Base-by-base conservation (phyloP, 106 monocot genomes). In the Hemerocallis citrina region DNA sequence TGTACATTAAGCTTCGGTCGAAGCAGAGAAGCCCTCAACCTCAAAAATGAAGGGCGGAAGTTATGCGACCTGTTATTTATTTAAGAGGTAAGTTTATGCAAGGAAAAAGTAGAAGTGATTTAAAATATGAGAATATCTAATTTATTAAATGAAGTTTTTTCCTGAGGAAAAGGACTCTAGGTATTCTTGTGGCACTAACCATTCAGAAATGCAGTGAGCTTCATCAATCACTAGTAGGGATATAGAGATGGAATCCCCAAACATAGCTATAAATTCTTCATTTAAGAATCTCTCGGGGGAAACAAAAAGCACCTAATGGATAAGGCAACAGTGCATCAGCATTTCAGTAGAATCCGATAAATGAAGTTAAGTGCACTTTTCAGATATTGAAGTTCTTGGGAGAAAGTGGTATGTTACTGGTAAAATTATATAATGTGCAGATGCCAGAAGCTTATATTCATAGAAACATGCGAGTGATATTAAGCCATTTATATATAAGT, bases 121-220 rank as follows among this genome's bases (percentile, higher is more conserved):
- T 12, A 31, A 55, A n/a, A n/a, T 33, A 63, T 16, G 31, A 14
- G 13, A 31, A 25, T 64, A 50, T 32, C 21, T 16, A 22, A 48
- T 33, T 48, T 23, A 35, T 48, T n/a, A 38, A 24, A 52, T 51
- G 10, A 62, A 35, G 54, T 5, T 8, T 11, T n/a, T 16, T 34
- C 35, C 16, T 32, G 49, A 3, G 1, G 60, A 21, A 1, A 35
- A 17, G 43, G 3, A 20, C 12, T 6, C 21, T 34, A 35, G 17
- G 34, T 20, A 31, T 34, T 20, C 36, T 47, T 35, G 22, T 45
- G 16, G 62, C 36, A 71, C 76, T 81, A 40, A 96, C 96, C 96
- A 98, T 75, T 98, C 96, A 67, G 96, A 98, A 71, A 98, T 76
- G 76, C 96, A 98, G 61, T 98, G 96, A 70, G 96, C 96, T 88